Conservation (phyloP, 805 yeast species). For the Schwanniomyces pseudopolymorphus region DNA sequence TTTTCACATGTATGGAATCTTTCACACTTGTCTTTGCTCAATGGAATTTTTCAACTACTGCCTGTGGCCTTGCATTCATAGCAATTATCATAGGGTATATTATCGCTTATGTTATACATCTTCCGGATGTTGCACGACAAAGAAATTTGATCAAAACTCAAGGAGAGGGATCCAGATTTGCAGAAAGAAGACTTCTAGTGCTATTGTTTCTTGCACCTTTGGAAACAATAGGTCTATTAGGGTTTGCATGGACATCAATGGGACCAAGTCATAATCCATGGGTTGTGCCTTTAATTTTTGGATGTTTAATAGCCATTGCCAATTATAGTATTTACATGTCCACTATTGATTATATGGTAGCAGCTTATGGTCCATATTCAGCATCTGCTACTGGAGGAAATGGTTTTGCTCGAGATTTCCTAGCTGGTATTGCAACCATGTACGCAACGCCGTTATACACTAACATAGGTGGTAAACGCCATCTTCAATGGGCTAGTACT, state of each 20-base stretch:
- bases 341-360: conserved; percentile 45
- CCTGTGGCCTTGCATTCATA: conserved; percentile 29
- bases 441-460: conserved; percentile 37
- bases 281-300: conserved; percentile 42
- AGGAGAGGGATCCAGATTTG: conserved; percentile 25
- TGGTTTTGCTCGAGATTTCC: conserved; percentile 41
- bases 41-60: conserved; percentile 26
- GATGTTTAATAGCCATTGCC: conserved; percentile 37
- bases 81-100: conserved; percentile 36
- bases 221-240: conserved; percentile 38
- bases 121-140: conserved; percentile 34
- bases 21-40: conserved; percentile 31
- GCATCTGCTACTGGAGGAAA: conserved; percentile 46
- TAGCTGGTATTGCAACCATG: conserved; percentile 41
- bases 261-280: conserved; percentile 39
- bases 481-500: conserved; percentile 40
- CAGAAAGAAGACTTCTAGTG: conserved; percentile 29
- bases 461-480: conserved; percentile 27
- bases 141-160: conserved; percentile 16
- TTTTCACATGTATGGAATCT: conserved; percentile 39
- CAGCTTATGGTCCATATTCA: conserved; percentile 42
- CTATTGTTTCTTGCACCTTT: conserved; percentile 38
- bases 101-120: conserved; percentile 26
- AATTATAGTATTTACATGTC: conserved; percentile 43
- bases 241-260: conserved; percentile 43